Evolutionary conservation across 305 asterid species (phyloP).

Genomic region (Solanum hybrid): DNA sequence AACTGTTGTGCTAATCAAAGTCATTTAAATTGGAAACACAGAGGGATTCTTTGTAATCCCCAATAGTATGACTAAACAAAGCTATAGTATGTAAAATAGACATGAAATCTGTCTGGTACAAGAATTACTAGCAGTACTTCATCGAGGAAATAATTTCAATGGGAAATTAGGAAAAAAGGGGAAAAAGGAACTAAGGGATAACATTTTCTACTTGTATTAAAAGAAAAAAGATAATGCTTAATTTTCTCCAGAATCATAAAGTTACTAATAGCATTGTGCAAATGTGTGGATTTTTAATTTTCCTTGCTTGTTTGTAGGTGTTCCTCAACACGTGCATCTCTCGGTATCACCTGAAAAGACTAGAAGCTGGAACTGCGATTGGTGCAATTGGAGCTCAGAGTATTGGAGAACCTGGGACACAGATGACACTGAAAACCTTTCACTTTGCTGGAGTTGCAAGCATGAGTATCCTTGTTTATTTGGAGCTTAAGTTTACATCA

Average conservation of each 20-base stretch:
- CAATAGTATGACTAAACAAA: not conserved
- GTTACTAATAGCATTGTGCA: not conserved
- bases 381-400: constrained; percentile 98
- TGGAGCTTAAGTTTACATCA: constrained; percentile 7
- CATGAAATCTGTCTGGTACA: not conserved
- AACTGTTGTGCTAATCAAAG: not conserved
- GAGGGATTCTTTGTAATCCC: not conserved
- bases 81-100: not conserved
- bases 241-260: not conserved
- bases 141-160: not conserved
- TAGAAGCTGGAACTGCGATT: constrained; percentile 81
- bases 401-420: constrained; percentile 98
- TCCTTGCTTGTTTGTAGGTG: constrained; percentile 30
- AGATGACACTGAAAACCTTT: constrained; percentile 96
- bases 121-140: not conserved
- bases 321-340: constrained; percentile 69
- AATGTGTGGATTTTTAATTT: not conserved
- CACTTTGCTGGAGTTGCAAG: constrained; percentile 99
- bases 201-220: not conserved
- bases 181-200: not conserved
- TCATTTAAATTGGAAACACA: not conserved
- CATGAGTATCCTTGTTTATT: constrained; percentile 86
- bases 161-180: not conserved
- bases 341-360: constrained; percentile 66
- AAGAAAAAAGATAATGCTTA: not conserved